A percentile compares a stretch with the other conserved stretches of the same genome.
Conservation (phyloP, 345 rosid genomes). For the Clarkia xantiana region DNA sequence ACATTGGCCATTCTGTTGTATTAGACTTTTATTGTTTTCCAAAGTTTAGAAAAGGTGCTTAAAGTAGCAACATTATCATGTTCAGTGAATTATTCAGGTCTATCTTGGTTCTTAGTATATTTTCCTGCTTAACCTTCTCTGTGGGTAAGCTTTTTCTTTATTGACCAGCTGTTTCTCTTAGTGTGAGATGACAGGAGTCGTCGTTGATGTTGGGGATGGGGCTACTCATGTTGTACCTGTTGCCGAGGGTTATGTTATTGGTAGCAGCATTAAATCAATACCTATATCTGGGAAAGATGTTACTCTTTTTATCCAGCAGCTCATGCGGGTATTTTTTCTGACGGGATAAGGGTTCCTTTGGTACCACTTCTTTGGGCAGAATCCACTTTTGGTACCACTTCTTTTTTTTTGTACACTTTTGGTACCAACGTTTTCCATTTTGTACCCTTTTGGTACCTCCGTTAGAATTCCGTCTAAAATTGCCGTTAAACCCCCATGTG, state of each 20-base stretch:
- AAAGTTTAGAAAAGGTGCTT: no score
- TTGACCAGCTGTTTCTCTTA: conserved; percentile 36
- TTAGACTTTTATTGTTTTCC: no score
- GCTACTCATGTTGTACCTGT: conserved; percentile 90
- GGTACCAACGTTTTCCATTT: no score
- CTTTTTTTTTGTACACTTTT: no score
- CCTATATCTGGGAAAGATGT: conserved; percentile 92
- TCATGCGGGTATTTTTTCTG: conserved; percentile 79
- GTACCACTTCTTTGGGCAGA: no score
- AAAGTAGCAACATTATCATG: no score
- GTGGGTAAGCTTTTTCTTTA: conserved; percentile 7
- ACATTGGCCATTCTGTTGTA: no score
- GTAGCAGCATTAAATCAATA: conserved; percentile 77
- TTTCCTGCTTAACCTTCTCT: not conserved
- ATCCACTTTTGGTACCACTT: no score
- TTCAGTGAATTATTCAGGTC: not conserved
- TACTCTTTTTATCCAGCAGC: conserved; percentile 80
- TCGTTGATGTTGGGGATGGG: conserved; percentile 96
- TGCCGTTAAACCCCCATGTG: no score
- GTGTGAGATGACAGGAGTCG: conserved; percentile 99
- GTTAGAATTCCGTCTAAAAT: no score
- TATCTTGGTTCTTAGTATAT: not conserved
- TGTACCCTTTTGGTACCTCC: no score
- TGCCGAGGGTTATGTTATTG: conserved; percentile 98
- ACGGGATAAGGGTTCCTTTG: no score